Evolutionary conservation across 1,139 yeast species (phyloP).

Genomic region (Taiozyma sp.): DNA sequence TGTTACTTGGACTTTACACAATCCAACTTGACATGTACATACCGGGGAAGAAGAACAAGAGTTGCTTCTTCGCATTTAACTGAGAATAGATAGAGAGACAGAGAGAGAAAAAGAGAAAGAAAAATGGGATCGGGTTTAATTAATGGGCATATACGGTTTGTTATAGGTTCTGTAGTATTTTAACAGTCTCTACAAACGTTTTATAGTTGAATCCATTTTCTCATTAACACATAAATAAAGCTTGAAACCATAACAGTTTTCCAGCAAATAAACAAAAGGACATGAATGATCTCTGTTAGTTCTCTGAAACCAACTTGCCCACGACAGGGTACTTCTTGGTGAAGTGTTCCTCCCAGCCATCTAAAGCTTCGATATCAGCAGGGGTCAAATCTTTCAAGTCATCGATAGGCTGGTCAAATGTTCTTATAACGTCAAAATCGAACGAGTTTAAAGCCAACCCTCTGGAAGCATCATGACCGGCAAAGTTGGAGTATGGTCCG

Average conservation of each 20-base stretch:
- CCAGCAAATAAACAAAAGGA: neutral
- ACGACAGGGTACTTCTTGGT: slow-evolving; percentile 69
- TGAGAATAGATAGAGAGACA: neutral
- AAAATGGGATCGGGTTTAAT: neutral
- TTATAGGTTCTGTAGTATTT: neutral
- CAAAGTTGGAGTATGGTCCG: slow-evolving; percentile 93
- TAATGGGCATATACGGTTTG: neutral
- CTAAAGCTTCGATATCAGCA: slow-evolving; percentile 62
- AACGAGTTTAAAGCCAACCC: slow-evolving; percentile 91
- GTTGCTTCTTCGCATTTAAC: neutral
- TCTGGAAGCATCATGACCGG: slow-evolving; percentile 94
- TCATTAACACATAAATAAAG: neutral
- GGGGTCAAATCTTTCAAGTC: slow-evolving; percentile 51
- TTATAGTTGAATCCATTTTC: neutral
- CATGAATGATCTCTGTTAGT: neutral
- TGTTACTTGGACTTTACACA: neutral
- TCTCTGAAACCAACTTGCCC: slow-evolving; percentile 42
- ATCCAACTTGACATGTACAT: neutral
- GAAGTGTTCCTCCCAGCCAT: slow-evolving; percentile 85
- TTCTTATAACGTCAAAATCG: slow-evolving; percentile 54
- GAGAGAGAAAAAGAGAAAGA: neutral
- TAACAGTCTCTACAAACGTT: neutral
- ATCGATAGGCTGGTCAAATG: slow-evolving; percentile 71
- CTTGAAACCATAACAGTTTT: neutral
- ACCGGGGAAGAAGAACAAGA: neutral